Evolutionary conservation across 169 alveolate species (phyloP), one percentile per base, ranked within the genome.

Genomic region (Amoebophrya sp.): DNA sequence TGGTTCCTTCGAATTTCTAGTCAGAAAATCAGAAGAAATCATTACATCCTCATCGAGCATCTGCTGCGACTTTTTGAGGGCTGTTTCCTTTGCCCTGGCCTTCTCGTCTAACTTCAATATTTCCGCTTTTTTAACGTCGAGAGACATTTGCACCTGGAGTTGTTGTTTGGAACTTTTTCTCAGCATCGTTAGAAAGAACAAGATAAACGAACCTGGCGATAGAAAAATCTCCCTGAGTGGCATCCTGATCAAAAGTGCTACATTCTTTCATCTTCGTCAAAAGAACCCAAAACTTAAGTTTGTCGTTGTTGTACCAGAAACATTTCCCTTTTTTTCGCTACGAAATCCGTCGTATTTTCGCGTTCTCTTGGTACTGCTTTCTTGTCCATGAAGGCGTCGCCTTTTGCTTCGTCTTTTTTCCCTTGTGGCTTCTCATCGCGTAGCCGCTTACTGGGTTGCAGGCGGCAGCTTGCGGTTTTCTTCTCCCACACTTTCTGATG

Each of bases 41-140:
- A 41, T 78, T 10, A 93, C 93, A 38, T 93, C 95, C 78, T 92
- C 93, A 55, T 93, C 95, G 3, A 95, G 92, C 96, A 93, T 93
- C 41, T 90, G 93, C 91, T 95, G 93, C 18, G 95, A 93, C 89
- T 90, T 93, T 92, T 94, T 91, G 65, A 95, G 92, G 0, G 95
- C 95, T 93, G 92, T 94, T 90, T 92, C 93, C 89, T 93, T 93
- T 54, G 89, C 93, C 34, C 93, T 94, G 53, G 94, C 95, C 54
- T 93, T 91, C 77, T 93, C 96, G 78, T 95, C 95, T 36, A 95
- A 93, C 93, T 95, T 95, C 65, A 94, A 92, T 33, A 95, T 95
- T 90, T 95, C 96, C 23, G 95, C 95, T 55, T 94, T 93, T 78
- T 94, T 92, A 41, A 94, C 92, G 77, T 94, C 94, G n/a, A 94